Conservation (phyloP, 306 rosid species). For the Cicer judaicum region DNA sequence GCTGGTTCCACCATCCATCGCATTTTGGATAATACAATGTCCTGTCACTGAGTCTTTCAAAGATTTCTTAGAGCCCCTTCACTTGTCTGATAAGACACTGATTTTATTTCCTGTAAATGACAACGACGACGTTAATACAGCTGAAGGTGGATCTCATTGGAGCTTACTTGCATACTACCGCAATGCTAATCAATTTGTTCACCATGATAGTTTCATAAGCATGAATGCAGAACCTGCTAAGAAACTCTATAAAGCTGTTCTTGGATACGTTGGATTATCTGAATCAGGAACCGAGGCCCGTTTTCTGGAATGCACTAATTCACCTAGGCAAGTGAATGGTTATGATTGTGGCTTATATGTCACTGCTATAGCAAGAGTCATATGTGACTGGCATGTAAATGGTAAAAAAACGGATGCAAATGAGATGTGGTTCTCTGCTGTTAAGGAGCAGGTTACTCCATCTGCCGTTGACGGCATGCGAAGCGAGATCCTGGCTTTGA, state of each 20-base stretch:
- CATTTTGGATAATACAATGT: conserved; percentile 83
- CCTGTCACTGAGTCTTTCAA: conserved; percentile 53
- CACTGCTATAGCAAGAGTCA: conserved; percentile 65
- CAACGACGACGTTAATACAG: conserved; percentile 64
- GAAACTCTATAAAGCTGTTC: conserved; percentile 65
- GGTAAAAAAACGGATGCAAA: conserved; percentile 40
- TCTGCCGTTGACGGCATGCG: conserved; percentile 63
- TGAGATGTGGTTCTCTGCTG: conserved; percentile 63
- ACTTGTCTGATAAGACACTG: conserved; percentile 59
- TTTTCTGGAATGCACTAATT: conserved; percentile 60
- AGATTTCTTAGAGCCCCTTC: conserved; percentile 81
- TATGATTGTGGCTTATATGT: conserved; percentile 90
- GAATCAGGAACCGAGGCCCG: conserved; percentile 44
- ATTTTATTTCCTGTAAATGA: conserved; percentile 80
- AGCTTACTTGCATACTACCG: conserved; percentile 81
- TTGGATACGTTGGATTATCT: conserved; percentile 50
- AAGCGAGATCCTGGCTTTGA: conserved; percentile 60
- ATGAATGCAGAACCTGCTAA: conserved; percentile 56
- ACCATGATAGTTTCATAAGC: conserved; percentile 70
- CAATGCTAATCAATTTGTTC: conserved; percentile 61
- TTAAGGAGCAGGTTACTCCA: conserved; percentile 69
- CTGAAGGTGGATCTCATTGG: conserved; percentile 96
- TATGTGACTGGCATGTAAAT: conserved; percentile 66
- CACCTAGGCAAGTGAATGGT: conserved; percentile 76
- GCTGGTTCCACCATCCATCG: conserved; percentile 81